Evolutionary conservation across 164 flowering plant genomes (phyloP).

Genomic region (Euptelea pleiosperma): DNA sequence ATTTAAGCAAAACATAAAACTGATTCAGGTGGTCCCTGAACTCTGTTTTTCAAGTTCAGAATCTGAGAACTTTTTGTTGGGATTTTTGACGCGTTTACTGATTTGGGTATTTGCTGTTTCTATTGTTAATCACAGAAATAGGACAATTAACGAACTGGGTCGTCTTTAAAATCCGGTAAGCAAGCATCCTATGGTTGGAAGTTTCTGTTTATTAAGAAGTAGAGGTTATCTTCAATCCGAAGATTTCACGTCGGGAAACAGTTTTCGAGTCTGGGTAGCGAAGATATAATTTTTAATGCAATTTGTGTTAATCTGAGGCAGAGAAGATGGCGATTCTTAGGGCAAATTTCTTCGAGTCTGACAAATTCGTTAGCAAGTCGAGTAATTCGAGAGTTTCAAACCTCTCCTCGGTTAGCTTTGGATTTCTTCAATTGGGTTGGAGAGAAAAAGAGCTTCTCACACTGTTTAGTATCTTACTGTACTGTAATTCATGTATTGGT

Average conservation of each 20-base stretch:
- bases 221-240: conserved; percentile 13
- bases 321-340: conserved; percentile 39
- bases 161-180: conserved; percentile 1
- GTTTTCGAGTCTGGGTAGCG: conserved; percentile 27
- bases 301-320: conserved; percentile 43
- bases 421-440: conserved; percentile 38
- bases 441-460: conserved; percentile 12
- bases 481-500: conserved; percentile 29
- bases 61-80: too few relatives aligned
- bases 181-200: conserved; percentile 24
- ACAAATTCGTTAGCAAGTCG: conserved; percentile 35
- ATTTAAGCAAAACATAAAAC: too few relatives aligned
- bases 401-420: conserved; percentile 39
- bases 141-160: conserved; percentile 3
- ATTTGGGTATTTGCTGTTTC: background rate
- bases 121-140: background rate
- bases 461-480: conserved; percentile 29
- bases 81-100: background rate
- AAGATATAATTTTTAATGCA: conserved; percentile 37
- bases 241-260: conserved; percentile 33
- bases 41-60: too few relatives aligned
- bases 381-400: conserved; percentile 40
- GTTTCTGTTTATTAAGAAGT: conserved; percentile 11
- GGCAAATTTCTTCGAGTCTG: conserved; percentile 24
- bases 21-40: too few relatives aligned